Evolutionary conservation across 176 grass and related monocot species (phyloP).

Genomic region (Olyra latifolia): DNA sequence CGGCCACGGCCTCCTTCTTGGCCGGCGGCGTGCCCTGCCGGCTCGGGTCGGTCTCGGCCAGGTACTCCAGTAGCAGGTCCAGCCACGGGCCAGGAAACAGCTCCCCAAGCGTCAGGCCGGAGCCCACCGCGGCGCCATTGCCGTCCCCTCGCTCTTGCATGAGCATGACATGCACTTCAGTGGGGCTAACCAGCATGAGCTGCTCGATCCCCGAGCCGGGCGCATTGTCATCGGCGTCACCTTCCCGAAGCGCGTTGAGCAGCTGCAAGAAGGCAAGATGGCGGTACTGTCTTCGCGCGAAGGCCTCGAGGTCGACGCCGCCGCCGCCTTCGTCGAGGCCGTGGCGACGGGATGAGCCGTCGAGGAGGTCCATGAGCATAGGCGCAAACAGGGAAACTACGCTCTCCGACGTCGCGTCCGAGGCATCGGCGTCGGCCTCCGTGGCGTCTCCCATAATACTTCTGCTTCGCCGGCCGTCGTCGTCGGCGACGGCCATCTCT

Average conservation of each 20-base stretch:
- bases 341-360: slow-evolving; percentile 43
- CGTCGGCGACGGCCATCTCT: slow-evolving; percentile 41
- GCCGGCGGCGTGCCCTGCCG: slow-evolving; percentile 63
- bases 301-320: slow-evolving; percentile 23
- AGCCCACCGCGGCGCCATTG: background rate
- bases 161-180: slow-evolving; percentile 42
- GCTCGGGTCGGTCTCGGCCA: slow-evolving; percentile 60
- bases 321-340: slow-evolving; percentile 22
- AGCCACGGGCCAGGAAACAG: slow-evolving; percentile 68
- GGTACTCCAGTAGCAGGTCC: slow-evolving; percentile 75
- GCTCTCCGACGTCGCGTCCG: slow-evolving; percentile 17
- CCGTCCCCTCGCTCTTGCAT: slow-evolving; percentile 16
- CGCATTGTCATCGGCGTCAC: slow-evolving; percentile 17
- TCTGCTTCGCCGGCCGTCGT: slow-evolving; percentile 7
- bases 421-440: background rate
- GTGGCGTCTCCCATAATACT: background rate
- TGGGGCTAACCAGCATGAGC: slow-evolving; percentile 36
- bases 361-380: slow-evolving; percentile 64
- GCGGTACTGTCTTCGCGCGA: slow-evolving; percentile 49
- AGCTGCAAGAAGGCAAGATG: slow-evolving; percentile 53
- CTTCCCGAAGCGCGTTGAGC: slow-evolving; percentile 55
- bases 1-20: slow-evolving; percentile 66
- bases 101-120: slow-evolving; percentile 59
- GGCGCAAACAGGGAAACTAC: slow-evolving; percentile 48
- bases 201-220: slow-evolving; percentile 38